Conservation (phyloP, 345 rosid genomes). For the Hibiscus tridactylites region DNA sequence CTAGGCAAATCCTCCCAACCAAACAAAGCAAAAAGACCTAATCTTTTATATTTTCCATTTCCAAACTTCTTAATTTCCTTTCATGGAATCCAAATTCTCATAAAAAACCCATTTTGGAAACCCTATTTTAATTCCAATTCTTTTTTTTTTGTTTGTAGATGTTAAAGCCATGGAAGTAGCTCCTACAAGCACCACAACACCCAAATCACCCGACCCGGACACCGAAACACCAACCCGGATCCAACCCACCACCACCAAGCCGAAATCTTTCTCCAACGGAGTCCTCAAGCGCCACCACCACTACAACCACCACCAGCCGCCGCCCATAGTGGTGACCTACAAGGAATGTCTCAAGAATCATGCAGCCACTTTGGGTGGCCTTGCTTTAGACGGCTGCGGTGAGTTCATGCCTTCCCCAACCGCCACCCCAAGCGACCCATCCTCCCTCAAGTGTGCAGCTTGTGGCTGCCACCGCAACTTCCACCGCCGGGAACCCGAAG, state of each 20-base stretch:
- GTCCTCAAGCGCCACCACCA: slow-evolving; percentile 45
- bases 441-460: slow-evolving; percentile 63
- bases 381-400: slow-evolving; percentile 72
- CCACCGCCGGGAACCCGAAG: slow-evolving; percentile 59
- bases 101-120: not conserved
- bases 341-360: slow-evolving; percentile 73
- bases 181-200: slow-evolving; percentile 24
- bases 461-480: slow-evolving; percentile 88
- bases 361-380: slow-evolving; percentile 65
- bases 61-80: slow-evolving; percentile 13
- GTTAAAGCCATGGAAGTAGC: slow-evolving; percentile 62
- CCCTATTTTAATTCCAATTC: not conserved
- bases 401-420: slow-evolving; percentile 69
- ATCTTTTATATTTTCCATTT: not conserved
- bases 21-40: not conserved
- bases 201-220: slow-evolving; percentile 28
- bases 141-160: slow-evolving; percentile 16
- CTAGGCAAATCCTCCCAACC: not conserved
- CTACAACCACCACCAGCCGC: slow-evolving; percentile 18
- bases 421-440: slow-evolving; percentile 44
- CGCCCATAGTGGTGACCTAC: slow-evolving; percentile 28
- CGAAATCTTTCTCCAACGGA: slow-evolving; percentile 56
- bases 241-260: slow-evolving; percentile 39
- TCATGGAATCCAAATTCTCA: not conserved
- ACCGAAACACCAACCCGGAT: slow-evolving; percentile 42